Conservation (phyloP, 331 rosid genomes). For the Rosa hybrid region DNA sequence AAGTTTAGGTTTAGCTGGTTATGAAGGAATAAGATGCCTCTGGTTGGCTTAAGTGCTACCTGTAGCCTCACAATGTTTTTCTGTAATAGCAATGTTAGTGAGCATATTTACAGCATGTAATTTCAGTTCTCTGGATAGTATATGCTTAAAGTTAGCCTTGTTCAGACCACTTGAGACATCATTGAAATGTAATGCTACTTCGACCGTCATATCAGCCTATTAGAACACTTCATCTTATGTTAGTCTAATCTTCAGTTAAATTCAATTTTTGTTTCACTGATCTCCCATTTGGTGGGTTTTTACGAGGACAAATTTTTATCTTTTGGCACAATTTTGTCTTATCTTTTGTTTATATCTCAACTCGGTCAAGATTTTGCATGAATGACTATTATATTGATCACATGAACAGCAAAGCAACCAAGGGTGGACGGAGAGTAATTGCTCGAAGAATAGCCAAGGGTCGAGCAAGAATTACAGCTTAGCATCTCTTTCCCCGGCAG, state of each 20-base stretch:
- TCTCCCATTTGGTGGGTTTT: background rate
- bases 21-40: background rate
- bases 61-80: background rate
- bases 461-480: slow-evolving; percentile 84
- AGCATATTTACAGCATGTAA: background rate
- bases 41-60: background rate
- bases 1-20: background rate
- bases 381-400: slow-evolving; percentile 20
- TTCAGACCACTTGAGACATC: background rate
- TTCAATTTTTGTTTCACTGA: background rate
- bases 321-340: background rate
- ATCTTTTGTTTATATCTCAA: background rate
- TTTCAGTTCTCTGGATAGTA: background rate
- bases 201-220: background rate
- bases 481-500: slow-evolving; percentile 30
- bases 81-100: background rate
- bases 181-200: background rate
- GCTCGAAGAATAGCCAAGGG: slow-evolving; percentile 93
- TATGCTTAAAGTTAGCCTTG: background rate
- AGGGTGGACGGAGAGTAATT: slow-evolving; percentile 90
- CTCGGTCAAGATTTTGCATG: background rate
- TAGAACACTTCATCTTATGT: background rate
- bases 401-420: slow-evolving; percentile 88
- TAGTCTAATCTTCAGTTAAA: background rate
- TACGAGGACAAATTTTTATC: background rate